These are phyloP conservation scores for Microdochium bolleyi DNA, from an alignment of 2,329 filamentous ascomycete genomes.

Conservation along the genomic window DNA sequence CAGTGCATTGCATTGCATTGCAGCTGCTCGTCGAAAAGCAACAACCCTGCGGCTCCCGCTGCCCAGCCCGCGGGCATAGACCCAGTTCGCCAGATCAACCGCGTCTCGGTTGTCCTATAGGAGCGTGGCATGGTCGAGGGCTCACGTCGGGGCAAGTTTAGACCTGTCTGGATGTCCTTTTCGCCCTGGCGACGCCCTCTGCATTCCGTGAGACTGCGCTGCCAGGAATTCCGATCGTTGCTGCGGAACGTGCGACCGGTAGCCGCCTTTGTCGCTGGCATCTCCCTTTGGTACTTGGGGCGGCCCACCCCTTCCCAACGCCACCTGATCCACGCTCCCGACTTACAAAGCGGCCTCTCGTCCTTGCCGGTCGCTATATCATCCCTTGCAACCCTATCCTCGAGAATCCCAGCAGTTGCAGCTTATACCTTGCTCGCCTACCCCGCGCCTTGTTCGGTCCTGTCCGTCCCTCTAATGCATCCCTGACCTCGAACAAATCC, in stretches of 20 bases:
- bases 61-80: neutral
- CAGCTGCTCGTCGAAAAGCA: neutral
- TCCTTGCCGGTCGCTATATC: neutral
- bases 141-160: too few relatives aligned
- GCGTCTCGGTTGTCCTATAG: neutral
- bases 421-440: neutral
- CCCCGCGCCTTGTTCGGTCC: neutral
- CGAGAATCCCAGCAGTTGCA: neutral
- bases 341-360: neutral
- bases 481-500: neutral
- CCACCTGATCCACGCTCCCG: neutral
- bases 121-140: too few relatives aligned
- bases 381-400: neutral
- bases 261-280: neutral
- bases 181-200: neutral
- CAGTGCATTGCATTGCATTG: neutral
- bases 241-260: neutral
- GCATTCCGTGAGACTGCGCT: neutral
- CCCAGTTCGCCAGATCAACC: neutral
- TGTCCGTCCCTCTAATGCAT: neutral
- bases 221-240: neutral
- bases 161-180: too few relatives aligned
- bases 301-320: neutral
- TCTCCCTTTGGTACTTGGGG: neutral
- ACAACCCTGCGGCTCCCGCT: neutral